A percentile compares a stretch with the other conserved stretches of the same genome.
These are phyloP conservation scores for Xylaria multiplex DNA, from an alignment of 2,329 filamentous ascomycete species.

Conservation along the genomic window DNA sequence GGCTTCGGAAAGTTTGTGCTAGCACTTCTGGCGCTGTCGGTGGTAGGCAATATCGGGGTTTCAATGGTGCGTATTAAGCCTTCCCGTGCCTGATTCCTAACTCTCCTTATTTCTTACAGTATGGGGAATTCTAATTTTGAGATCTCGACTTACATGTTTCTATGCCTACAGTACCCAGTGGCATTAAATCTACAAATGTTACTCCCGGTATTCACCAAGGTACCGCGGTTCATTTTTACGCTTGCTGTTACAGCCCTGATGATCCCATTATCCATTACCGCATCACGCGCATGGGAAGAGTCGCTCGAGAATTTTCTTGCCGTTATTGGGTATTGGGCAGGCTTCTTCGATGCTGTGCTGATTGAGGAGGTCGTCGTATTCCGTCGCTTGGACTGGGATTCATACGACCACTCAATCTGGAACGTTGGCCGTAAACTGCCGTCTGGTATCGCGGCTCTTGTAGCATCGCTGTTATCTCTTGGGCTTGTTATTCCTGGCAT, in stretches of 20 bases:
- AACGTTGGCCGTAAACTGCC: conserved; percentile 58
- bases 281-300: conserved; percentile 53
- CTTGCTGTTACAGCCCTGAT: conserved; percentile 54
- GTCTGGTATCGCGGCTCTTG: conserved; percentile 58
- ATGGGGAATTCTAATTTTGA: too few species aligned
- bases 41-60: conserved; percentile 53
- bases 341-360: conserved; percentile 55
- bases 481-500: conserved; percentile 57
- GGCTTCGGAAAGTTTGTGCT: conserved; percentile 52
- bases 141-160: too few species aligned
- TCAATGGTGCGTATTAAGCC: conserved; percentile 37
- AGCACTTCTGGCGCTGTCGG: conserved; percentile 52
- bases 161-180: conserved; percentile 47
- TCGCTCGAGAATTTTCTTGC: conserved; percentile 58
- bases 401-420: conserved; percentile 61
- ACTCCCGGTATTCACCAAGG: conserved; percentile 50
- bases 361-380: conserved; percentile 61
- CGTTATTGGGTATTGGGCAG: conserved; percentile 59
- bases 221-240: conserved; percentile 56
- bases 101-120: too few species aligned
- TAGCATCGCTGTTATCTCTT: conserved; percentile 58
- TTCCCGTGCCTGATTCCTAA: too few species aligned
- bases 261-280: conserved; percentile 54
- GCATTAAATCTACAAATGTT: conserved; percentile 56
- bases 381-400: conserved; percentile 55